A percentile compares a stretch with the other conserved stretches of the same genome.
These are phyloP conservation scores for Theobroma cacao DNA, from an alignment of 345 rosid species.

Conservation along the genomic window DNA sequence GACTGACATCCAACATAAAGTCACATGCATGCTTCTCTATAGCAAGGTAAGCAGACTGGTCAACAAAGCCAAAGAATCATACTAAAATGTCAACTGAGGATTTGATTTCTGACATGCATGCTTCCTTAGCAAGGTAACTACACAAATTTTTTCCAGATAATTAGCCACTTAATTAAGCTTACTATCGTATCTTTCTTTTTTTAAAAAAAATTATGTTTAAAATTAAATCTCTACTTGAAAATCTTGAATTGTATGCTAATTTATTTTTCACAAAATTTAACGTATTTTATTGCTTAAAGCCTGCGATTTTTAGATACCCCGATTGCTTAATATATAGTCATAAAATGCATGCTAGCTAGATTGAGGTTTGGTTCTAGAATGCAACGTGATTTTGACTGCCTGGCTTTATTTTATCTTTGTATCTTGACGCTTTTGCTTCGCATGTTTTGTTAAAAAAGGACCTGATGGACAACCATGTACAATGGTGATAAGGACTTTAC, in stretches of 20 bases:
- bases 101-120: neutral
- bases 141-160: neutral
- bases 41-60: neutral
- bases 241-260: neutral
- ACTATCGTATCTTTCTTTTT: neutral
- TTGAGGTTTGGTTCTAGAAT: neutral
- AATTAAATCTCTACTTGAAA: neutral
- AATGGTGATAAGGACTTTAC: slow-evolving; percentile 56
- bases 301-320: neutral
- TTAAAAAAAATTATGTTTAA: neutral
- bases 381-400: neutral
- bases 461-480: slow-evolving; percentile 54
- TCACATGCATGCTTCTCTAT: neutral
- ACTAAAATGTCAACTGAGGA: neutral
- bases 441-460: slow-evolving; percentile 23
- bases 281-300: neutral
- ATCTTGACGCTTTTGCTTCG: neutral
- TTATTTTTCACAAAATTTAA: too few relatives aligned
- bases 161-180: neutral
- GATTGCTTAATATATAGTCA: neutral
- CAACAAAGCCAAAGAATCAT: neutral
- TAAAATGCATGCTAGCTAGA: neutral
- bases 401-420: neutral
- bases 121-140: neutral
- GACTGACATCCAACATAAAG: neutral